phyloP scores from a whole-genome alignment of 345 rosid species.

The Citrus unshiu region DNA sequence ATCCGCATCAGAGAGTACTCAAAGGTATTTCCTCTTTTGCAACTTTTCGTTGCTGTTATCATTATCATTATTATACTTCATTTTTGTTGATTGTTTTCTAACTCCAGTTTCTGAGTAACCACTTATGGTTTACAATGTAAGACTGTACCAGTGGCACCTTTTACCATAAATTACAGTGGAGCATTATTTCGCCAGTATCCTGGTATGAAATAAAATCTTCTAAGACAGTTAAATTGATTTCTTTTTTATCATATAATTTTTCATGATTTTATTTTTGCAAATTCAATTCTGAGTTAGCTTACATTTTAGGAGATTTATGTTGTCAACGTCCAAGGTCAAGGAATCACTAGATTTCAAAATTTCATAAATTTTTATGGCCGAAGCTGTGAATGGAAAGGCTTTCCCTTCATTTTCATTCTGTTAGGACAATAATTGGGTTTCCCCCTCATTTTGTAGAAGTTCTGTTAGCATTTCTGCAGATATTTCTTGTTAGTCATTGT shows the following conservation, averaged over 20 bases:
- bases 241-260: background rate
- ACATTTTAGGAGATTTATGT: background rate
- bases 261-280: background rate
- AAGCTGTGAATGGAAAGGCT: background rate
- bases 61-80: background rate
- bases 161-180: slow-evolving; percentile 76
- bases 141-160: slow-evolving; percentile 95
- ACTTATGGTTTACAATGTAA: slow-evolving; percentile 41
- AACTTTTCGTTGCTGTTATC: background rate
- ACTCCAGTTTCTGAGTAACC: slow-evolving; percentile 20
- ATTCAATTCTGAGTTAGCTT: background rate
- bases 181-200: slow-evolving; percentile 93
- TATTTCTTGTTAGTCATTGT: background rate
- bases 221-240: background rate
- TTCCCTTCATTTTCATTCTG: background rate
- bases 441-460: background rate
- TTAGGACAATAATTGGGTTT: background rate
- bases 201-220: slow-evolving; percentile 38
- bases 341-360: background rate
- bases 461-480: background rate
- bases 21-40: slow-evolving; percentile 46
- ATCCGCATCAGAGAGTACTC: slow-evolving; percentile 89
- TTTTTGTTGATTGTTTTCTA: slow-evolving; percentile 13
- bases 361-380: background rate
- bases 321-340: background rate